Evolutionary conservation across 1,284 basidiomycete genomes (phyloP).

Genomic region (Papiliotrema fonsecae): DNA sequence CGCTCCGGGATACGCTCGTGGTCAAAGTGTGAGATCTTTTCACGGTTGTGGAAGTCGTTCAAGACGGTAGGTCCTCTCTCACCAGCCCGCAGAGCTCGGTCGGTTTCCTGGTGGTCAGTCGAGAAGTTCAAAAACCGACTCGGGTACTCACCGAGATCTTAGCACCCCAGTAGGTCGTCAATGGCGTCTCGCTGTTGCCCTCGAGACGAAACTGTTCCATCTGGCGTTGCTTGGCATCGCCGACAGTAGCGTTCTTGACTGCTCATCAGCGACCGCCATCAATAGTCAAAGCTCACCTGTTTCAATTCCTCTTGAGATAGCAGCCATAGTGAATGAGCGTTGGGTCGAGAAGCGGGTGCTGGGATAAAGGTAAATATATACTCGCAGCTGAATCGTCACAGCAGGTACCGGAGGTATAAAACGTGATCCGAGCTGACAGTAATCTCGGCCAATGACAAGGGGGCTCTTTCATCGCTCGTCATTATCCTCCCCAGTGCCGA

Average conservation of each 20-base stretch:
- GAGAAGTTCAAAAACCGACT: neutral
- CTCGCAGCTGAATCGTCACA: neutral
- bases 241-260: constrained; percentile 30
- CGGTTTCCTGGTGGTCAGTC: constrained; percentile 28
- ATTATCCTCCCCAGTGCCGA: too few species aligned
- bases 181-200: constrained; percentile 22
- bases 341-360: neutral
- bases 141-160: constrained; percentile 30
- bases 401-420: too few species aligned
- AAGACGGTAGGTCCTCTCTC: constrained; percentile 42
- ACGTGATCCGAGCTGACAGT: too few species aligned
- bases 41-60: constrained; percentile 42
- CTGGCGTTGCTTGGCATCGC: constrained; percentile 41
- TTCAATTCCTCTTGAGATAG: neutral
- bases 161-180: constrained; percentile 42
- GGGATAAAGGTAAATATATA: neutral
- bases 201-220: constrained; percentile 29
- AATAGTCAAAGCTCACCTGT: neutral
- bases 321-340: neutral
- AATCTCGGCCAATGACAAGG: neutral
- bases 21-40: constrained; percentile 66
- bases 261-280: neutral
- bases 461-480: neutral
- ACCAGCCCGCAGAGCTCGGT: constrained; percentile 40
- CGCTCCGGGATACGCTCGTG: constrained; percentile 82